Evolutionary conservation across 192 early-diverging fungal genomes (phyloP).

Genomic region (Backusella westeae): DNA sequence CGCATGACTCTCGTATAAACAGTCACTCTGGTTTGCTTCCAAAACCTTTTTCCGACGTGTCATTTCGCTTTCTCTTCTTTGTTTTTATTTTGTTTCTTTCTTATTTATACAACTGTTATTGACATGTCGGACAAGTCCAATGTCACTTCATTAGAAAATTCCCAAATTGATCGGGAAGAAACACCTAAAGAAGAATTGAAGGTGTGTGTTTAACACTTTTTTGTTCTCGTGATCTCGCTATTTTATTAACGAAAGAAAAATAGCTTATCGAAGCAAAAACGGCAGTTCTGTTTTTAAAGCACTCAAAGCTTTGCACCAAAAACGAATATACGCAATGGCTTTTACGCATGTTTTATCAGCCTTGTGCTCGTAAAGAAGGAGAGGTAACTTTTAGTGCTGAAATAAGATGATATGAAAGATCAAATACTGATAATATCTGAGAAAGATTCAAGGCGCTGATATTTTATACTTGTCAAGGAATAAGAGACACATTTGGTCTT

Average conservation of each 20-base stretch:
- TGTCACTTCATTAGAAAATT: background rate
- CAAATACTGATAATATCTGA: background rate
- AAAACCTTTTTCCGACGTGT: constrained; percentile 3
- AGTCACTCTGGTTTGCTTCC: background rate
- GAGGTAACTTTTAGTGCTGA: constrained; percentile 9
- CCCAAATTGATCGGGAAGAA: background rate
- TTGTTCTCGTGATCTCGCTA: background rate
- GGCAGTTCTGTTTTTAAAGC: constrained; percentile 23
- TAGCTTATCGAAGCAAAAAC: constrained; percentile 30
- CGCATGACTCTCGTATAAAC: background rate
- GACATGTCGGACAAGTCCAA: constrained; percentile 1
- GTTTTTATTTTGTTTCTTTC: background rate
- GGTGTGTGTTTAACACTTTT: background rate
- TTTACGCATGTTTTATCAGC: constrained; percentile 17
- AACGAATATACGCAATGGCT: constrained; percentile 36
- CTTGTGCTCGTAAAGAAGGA: constrained; percentile 12
- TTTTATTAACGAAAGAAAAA: background rate
- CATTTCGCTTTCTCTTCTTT: background rate
- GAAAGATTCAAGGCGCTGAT: constrained; percentile 6
- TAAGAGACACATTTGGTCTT: constrained; percentile 12
- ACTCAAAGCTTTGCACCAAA: constrained; percentile 23
- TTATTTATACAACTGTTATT: background rate
- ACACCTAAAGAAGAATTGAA: background rate
- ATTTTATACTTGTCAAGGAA: constrained; percentile 27
- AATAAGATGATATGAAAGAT: background rate